These are phyloP conservation scores for Neoboletus magnificus DNA, from an alignment of 768 basidiomycete species.

Conservation along the genomic window DNA sequence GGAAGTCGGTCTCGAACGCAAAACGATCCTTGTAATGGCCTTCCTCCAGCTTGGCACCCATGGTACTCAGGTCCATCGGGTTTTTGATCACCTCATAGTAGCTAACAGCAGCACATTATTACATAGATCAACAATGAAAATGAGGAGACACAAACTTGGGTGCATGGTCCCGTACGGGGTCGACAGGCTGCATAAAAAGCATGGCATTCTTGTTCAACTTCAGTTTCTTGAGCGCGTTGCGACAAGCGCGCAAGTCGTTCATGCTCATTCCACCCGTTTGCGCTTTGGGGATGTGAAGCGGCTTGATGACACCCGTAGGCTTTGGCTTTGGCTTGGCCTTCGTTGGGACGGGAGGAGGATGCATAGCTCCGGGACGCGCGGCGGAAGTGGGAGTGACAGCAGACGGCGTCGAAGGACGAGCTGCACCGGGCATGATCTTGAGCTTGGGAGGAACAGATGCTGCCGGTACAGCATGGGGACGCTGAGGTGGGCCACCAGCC, in stretches of 20 bases:
- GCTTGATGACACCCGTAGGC: constrained; percentile 28
- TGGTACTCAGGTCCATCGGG: constrained; percentile 93
- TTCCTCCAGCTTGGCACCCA: constrained; percentile 79
- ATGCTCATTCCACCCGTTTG: constrained; percentile 74
- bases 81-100: constrained; percentile 89
- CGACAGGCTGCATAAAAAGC: constrained; percentile 87
- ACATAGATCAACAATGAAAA: constrained; percentile 4
- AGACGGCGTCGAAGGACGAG: constrained; percentile 17
- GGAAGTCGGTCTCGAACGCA: constrained; percentile 83
- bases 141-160: constrained; percentile 55
- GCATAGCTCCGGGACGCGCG: constrained; percentile 20
- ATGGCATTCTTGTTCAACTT: constrained; percentile 67
- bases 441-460: constrained; percentile 50
- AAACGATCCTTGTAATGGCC: constrained; percentile 84
- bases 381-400: constrained; percentile 7
- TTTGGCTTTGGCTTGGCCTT: constrained; percentile 30
- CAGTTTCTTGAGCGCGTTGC: constrained; percentile 78
- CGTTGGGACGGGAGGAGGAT: constrained; percentile 29
- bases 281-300: constrained; percentile 60
- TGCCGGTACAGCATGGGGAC: constrained; percentile 28
- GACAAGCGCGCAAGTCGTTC: constrained; percentile 71
- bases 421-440: constrained; percentile 37
- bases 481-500: constrained; percentile 32
- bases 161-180: constrained; percentile 88
- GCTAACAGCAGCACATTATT: constrained; percentile 37